Percentiles rank a stretch among this genome's conserved stretches.
These are phyloP conservation scores for Tylopilus balloui DNA, from an alignment of 768 basidiomycete species.

Conservation along the genomic window DNA sequence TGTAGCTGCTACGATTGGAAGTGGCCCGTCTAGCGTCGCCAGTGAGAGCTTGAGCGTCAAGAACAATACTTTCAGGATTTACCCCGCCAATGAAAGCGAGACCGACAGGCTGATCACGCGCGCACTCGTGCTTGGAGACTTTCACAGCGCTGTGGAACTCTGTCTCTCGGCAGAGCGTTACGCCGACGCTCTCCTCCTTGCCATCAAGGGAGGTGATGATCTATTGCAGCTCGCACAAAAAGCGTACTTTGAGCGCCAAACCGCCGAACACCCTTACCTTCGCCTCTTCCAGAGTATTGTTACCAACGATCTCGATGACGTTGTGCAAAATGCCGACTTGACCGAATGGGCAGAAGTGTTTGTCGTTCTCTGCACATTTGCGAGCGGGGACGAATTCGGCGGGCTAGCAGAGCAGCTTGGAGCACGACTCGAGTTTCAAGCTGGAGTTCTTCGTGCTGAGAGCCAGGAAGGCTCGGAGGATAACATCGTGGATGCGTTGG, in stretches of 20 bases:
- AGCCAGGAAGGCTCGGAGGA: constrained; percentile 38
- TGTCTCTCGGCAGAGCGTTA: constrained; percentile 86
- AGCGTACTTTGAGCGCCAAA: constrained; percentile 85
- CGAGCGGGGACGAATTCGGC: constrained; percentile 76
- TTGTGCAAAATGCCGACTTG: constrained; percentile 94
- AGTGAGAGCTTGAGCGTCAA: constrained; percentile 48
- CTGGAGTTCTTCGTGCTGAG: constrained; percentile 52
- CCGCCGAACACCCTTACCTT: constrained; percentile 75
- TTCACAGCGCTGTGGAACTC: constrained; percentile 84
- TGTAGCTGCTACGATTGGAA: constrained; percentile 94
- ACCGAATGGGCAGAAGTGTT: constrained; percentile 96
- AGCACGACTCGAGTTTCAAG: constrained; percentile 83
- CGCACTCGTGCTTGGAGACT: constrained; percentile 94
- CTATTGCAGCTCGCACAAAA: constrained; percentile 86
- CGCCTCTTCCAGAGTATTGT: constrained; percentile 94
- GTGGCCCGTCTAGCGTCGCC: constrained; percentile 76
- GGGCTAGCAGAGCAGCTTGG: constrained; percentile 91
- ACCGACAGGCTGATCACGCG: constrained; percentile 86
- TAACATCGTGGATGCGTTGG: constrained; percentile 32
- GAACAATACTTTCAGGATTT: constrained; percentile 85
- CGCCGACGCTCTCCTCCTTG: constrained; percentile 92
- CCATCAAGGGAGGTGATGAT: constrained; percentile 85
- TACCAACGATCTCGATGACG: constrained; percentile 84
- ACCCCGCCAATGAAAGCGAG: constrained; percentile 81
- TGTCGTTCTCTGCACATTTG: constrained; percentile 94